phyloP scores from a whole-genome alignment of 225 moss, liverwort and hornwort species.

The Straminergon stramineum region DNA sequence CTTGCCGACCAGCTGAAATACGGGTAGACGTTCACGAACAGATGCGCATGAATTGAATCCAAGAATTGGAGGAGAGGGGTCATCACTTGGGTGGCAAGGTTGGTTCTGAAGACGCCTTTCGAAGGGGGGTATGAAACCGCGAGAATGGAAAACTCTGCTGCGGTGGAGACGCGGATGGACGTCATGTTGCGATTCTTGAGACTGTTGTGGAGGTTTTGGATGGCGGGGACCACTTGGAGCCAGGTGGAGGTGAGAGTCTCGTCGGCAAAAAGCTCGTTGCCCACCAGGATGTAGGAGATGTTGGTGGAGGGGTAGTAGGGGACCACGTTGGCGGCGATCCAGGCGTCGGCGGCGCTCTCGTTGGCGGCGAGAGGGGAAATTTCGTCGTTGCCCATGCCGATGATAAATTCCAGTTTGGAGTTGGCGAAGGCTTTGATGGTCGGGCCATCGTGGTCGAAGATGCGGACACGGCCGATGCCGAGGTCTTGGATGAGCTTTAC shows the following conservation, averaged over 20 bases:
- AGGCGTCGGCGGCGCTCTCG: slow-evolving; percentile 15
- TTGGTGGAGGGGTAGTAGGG: slow-evolving; percentile 44
- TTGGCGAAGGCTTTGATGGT: slow-evolving; percentile 37
- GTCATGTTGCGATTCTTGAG: slow-evolving; percentile 16
- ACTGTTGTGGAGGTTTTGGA: slow-evolving; percentile 29
- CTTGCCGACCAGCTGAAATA: slow-evolving; percentile 60
- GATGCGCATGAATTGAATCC: slow-evolving; percentile 14
- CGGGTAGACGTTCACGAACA: slow-evolving; percentile 69
- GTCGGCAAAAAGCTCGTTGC: slow-evolving; percentile 38
- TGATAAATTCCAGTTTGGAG: slow-evolving; percentile 27
- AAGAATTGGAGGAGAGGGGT: slow-evolving; percentile 40
- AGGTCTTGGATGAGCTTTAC: slow-evolving; percentile 14
- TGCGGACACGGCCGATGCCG: slow-evolving; percentile 33
- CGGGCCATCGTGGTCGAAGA: slow-evolving; percentile 40
- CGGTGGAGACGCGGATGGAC: slow-evolving; percentile 33
- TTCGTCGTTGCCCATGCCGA: slow-evolving; percentile 32
- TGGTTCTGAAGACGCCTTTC: slow-evolving; percentile 15
- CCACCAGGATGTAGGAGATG: slow-evolving; percentile 37
- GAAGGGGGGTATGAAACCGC: slow-evolving; percentile 30
- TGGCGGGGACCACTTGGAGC: slow-evolving; percentile 40
- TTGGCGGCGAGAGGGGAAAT: not conserved
- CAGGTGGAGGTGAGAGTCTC: slow-evolving; percentile 9
- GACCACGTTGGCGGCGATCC: slow-evolving; percentile 31
- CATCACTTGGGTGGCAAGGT: slow-evolving; percentile 29
- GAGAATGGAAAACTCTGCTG: slow-evolving; percentile 26